Percentiles rank a stretch among this genome's conserved stretches.
Evolutionary conservation across 805 yeast species (phyloP).

Genomic region (Maudiozyma saulgeensis): DNA sequence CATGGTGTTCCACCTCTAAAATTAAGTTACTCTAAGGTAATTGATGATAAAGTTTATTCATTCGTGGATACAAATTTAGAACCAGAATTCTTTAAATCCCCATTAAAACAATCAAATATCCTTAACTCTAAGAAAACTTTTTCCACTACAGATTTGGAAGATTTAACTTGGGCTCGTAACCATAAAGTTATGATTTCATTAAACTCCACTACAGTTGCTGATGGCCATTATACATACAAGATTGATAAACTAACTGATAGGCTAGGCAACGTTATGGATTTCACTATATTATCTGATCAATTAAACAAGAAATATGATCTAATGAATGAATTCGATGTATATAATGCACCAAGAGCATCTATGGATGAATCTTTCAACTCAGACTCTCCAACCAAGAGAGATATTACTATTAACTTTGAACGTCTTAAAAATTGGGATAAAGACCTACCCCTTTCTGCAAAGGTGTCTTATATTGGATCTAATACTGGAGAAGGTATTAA

Average conservation of each 20-base stretch:
- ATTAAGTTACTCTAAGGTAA: constrained; percentile 43
- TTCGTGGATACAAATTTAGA: constrained; percentile 37
- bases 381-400: constrained; percentile 32
- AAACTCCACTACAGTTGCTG: constrained; percentile 32
- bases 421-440: constrained; percentile 14
- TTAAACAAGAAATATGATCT: constrained; percentile 28
- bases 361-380: constrained; percentile 34
- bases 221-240: constrained; percentile 48
- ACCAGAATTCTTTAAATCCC: constrained; percentile 45
- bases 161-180: constrained; percentile 36
- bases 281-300: constrained; percentile 24
- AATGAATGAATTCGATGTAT: constrained; percentile 40
- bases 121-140: constrained; percentile 16
- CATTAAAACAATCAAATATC: constrained; percentile 28
- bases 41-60: constrained; percentile 25
- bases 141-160: constrained; percentile 28
- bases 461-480: constrained; percentile 26
- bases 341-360: constrained; percentile 45
- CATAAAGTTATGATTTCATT: constrained; percentile 36
- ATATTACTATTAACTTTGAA: constrained; percentile 29
- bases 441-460: constrained; percentile 30
- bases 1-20: constrained; percentile 75
- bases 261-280: constrained; percentile 49
- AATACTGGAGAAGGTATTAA: constrained; percentile 12
- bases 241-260: constrained; percentile 56